phyloP scores from a whole-genome alignment of 306 rosid genomes.

The Fragaria nilgerrensis region DNA sequence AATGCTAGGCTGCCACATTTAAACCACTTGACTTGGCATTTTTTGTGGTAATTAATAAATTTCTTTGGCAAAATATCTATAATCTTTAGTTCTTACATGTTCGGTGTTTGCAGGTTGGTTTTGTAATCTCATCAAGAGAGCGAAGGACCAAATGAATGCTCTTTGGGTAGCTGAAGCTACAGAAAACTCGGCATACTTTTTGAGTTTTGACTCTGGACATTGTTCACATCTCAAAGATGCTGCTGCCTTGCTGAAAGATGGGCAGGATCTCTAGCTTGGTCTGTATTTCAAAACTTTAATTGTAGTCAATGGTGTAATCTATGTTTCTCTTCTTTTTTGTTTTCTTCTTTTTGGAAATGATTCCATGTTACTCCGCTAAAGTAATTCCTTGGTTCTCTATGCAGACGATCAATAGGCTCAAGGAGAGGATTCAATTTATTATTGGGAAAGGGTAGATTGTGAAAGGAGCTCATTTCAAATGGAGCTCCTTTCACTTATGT shows the following conservation, averaged over 20 bases:
- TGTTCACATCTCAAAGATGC: conserved; percentile 67
- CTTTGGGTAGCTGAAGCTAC: conserved; percentile 85
- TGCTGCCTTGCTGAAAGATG: conserved; percentile 58
- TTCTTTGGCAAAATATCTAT: not conserved
- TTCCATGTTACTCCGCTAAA: conserved; percentile 16
- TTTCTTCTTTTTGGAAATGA: not conserved
- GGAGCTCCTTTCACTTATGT: no score
- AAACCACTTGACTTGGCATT: not conserved
- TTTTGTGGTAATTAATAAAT: not conserved
- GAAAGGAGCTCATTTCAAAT: conserved; percentile 1
- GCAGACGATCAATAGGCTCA: conserved; percentile 56
- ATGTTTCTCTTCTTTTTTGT: not conserved
- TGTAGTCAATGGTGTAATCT: conserved; percentile 1
- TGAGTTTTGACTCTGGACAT: conserved; percentile 49
- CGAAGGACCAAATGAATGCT: conserved; percentile 57
- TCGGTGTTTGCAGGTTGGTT: conserved; percentile 62
- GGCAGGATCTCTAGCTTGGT: conserved; percentile 53
- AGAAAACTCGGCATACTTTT: conserved; percentile 64
- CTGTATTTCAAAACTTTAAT: conserved; percentile 23
- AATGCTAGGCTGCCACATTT: not conserved
- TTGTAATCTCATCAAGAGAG: conserved; percentile 70
- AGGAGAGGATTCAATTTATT: conserved; percentile 24
- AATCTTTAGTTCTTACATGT: not conserved
- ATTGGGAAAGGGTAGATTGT: conserved; percentile 2
- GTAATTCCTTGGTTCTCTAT: conserved; percentile 8